These are phyloP conservation scores for Aspergillus thermomutatus DNA, from an alignment of 2,329 filamentous ascomycete genomes.

Conservation along the genomic window DNA sequence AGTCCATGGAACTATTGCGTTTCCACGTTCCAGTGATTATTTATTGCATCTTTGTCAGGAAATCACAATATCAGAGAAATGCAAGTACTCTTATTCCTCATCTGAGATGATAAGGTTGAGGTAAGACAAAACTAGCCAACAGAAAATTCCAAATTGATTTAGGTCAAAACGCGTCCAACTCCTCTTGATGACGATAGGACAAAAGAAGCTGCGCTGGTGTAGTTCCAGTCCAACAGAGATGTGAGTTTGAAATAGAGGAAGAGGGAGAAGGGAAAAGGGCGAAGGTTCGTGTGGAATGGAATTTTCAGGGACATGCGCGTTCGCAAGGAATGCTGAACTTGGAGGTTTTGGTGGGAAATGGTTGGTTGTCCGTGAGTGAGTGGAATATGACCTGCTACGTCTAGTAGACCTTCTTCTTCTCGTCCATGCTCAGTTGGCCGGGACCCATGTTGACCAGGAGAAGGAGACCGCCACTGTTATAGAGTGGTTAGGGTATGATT, in stretches of 20 bases:
- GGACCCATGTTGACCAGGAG: slow-evolving; percentile 98
- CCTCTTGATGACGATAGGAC: not conserved
- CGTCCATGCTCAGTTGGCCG: slow-evolving; percentile 95
- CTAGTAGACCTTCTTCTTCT: slow-evolving; percentile 99
- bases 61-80: too few species aligned
- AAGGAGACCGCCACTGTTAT: slow-evolving; percentile 72
- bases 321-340: not conserved
- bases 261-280: not conserved
- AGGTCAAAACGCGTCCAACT: not conserved
- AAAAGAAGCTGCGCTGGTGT: not conserved
- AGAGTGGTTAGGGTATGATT: not conserved
- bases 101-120: not conserved
- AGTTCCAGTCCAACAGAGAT: not conserved
- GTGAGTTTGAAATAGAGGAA: not conserved
- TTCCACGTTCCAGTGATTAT: too few species aligned
- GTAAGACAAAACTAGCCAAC: not conserved
- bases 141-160: not conserved
- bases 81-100: not conserved
- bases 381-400: not conserved
- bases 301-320: not conserved
- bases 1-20: not conserved
- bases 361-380: slow-evolving; percentile 1
- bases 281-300: not conserved
- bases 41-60: too few species aligned
- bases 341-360: not conserved